phyloP scores from a whole-genome alignment of 1,284 basidiomycete genomes.

The Lignosus rhinocerotis region DNA sequence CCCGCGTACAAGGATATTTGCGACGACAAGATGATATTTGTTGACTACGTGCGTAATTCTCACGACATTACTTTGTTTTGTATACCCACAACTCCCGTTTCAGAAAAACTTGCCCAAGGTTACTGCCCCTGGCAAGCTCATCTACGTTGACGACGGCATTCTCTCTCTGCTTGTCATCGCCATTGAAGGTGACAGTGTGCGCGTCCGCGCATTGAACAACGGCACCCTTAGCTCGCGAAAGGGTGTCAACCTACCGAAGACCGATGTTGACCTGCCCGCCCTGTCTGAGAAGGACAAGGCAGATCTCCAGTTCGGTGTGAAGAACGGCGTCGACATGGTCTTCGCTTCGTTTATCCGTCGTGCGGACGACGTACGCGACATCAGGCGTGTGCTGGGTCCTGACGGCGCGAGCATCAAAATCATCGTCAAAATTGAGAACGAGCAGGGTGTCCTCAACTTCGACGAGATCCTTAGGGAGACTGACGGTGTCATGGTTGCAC shows the following conservation, averaged over 20 bases:
- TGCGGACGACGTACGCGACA: slow-evolving; percentile 89
- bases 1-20: slow-evolving; percentile 77
- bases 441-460: slow-evolving; percentile 97
- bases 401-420: slow-evolving; percentile 95
- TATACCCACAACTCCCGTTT: not conserved
- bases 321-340: slow-evolving; percentile 98
- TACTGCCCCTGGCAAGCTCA: slow-evolving; percentile 92
- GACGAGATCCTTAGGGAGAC: slow-evolving; percentile 93
- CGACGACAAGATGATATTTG: slow-evolving; percentile 82
- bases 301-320: slow-evolving; percentile 94
- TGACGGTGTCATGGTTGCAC: slow-evolving; percentile 98
- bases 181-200: slow-evolving; percentile 80
- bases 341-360: slow-evolving; percentile 98
- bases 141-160: slow-evolving; percentile 98
- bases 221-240: slow-evolving; percentile 95
- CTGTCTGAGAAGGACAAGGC: slow-evolving; percentile 98
- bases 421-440: slow-evolving; percentile 98
- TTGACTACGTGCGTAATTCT: slow-evolving; percentile 80
- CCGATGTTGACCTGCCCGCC: slow-evolving; percentile 95
- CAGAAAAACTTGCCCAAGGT: slow-evolving; percentile 93
- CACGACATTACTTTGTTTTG: not conserved
- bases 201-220: slow-evolving; percentile 91
- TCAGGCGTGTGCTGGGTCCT: slow-evolving; percentile 87
- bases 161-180: slow-evolving; percentile 91
- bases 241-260: slow-evolving; percentile 99